Evolutionary conservation across 495 filamentous ascomycete genomes (phyloP), one percentile per base, ranked within the genome.

Genomic region (Trichodelitschia bisporula): DNA sequence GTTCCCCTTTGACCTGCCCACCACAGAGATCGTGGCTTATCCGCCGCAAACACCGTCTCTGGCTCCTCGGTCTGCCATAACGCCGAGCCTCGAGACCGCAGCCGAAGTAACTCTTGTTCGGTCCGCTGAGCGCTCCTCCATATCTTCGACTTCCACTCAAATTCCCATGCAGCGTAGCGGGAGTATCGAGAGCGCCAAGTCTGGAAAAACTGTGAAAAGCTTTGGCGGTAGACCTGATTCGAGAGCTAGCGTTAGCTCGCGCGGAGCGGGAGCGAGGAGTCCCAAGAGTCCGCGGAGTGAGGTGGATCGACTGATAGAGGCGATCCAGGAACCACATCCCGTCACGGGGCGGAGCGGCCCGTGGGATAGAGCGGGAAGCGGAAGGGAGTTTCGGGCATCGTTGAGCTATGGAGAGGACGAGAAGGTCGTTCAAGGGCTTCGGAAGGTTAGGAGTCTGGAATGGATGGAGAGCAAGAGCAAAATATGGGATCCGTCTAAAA

Each of bases 271-370:
- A 40, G 47, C 36, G 15, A 48, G 41, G 29, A 67, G 65, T 38
- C 50, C 41, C 19, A 61, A 45, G 31, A 76, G 69, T 37, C 50
- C 43, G 8, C 60, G 54, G 43, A 78, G 72, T 38, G 73, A 79
- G 20, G 71, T 72, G 1, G 74, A 83, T 39, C 48, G 74, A 15
- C 54, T 82, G 2, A 80, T 80, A 28, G 71, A 72, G 34, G 75
- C 72, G 2, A 76, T 83, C 12, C 65, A 72, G 36, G 68, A 67
- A 28, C 59, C 75, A 2, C 39, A 64, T 2, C 28, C 59, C 9
- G 35, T 59, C 5, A 38, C 40, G 19, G 41, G 50, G 48, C 29
- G 51, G 49, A 24, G 21, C 21, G 21, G 21, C 21, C 34, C 42
- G 38, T 6, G 51, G n/a, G 5, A 3, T 12, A 29, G 30, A 13